phyloP scores from a whole-genome alignment of 257 asterid species.

The Echium plantagineum region DNA sequence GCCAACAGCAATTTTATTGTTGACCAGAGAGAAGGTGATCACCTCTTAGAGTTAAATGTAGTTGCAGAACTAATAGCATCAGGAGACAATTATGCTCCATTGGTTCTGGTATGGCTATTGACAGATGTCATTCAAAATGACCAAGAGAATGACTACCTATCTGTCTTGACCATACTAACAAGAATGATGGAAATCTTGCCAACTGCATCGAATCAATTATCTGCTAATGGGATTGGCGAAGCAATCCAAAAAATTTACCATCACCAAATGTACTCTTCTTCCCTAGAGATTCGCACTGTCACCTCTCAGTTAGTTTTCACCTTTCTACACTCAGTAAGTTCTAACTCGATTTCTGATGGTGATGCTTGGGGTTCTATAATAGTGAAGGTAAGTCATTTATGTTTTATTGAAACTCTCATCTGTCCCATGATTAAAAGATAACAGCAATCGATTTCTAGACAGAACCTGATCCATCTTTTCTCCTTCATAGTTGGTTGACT shows the following conservation, averaged over 20 bases:
- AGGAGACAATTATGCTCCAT: slow-evolving; percentile 51
- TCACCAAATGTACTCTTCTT: slow-evolving; percentile 25
- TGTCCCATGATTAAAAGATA: neutral
- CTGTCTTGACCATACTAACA: slow-evolving; percentile 38
- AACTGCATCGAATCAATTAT: slow-evolving; percentile 64
- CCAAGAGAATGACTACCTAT: slow-evolving; percentile 43
- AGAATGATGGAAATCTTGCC: slow-evolving; percentile 50
- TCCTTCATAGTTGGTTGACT: slow-evolving; percentile 45
- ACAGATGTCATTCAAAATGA: slow-evolving; percentile 42
- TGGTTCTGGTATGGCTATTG: slow-evolving; percentile 42
- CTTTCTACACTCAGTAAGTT: slow-evolving; percentile 42
- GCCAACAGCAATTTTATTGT: slow-evolving; percentile 20
- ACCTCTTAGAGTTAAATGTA: slow-evolving; percentile 30
- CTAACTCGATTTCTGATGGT: slow-evolving; percentile 41
- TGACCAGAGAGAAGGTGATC: slow-evolving; percentile 23
- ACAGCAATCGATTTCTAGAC: neutral
- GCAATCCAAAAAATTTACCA: slow-evolving; percentile 37
- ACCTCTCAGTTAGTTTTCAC: slow-evolving; percentile 38
- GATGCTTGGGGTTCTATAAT: slow-evolving; percentile 65
- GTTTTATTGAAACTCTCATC: neutral
- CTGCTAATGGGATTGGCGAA: slow-evolving; percentile 52
- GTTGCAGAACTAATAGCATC: slow-evolving; percentile 59
- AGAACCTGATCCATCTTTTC: slow-evolving; percentile 10
- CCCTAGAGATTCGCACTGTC: slow-evolving; percentile 33
- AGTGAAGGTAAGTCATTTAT: slow-evolving; percentile 35